A percentile compares a stretch with the other conserved stretches of the same genome.
phyloP scores from a whole-genome alignment of 2,329 filamentous ascomycete species.

The Pochonia chlamydosporia region DNA sequence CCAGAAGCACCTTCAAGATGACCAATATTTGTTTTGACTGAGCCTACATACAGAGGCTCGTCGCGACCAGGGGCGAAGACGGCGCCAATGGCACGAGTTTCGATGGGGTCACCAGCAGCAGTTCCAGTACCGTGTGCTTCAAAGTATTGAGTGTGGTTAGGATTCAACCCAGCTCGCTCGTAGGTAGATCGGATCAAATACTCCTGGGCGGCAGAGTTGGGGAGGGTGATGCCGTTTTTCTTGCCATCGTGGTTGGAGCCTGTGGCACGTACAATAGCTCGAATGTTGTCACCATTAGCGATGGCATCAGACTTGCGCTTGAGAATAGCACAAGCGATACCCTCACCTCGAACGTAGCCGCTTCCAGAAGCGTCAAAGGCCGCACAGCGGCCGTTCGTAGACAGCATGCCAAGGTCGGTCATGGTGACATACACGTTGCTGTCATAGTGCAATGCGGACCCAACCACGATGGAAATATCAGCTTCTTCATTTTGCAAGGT shows the following conservation, averaged over 20 bases:
- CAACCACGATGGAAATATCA: constrained; percentile 2
- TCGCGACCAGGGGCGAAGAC: constrained; percentile 15
- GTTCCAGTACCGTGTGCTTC: constrained; percentile 38
- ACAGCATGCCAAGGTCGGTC: constrained; percentile 7
- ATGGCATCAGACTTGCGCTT: constrained; percentile 38
- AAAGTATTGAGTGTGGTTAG: constrained; percentile 21
- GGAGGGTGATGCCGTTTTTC: constrained; percentile 1
- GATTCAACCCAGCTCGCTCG: constrained; percentile 14
- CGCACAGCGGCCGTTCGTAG: constrained; percentile 18
- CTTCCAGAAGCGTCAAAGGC: constrained; percentile 29
- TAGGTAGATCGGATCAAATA: constrained; percentile 4
- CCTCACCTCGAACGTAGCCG: constrained; percentile 41
- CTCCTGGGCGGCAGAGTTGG: constrained; percentile 11
- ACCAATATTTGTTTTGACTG: constrained; percentile 21
- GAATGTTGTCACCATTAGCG: constrained; percentile 31
- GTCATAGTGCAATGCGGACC: constrained; percentile 10
- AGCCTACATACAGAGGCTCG: constrained; percentile 19
- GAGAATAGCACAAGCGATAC: constrained; percentile 32
- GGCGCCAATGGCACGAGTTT: constrained; percentile 16
- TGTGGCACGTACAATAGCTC: constrained; percentile 8
- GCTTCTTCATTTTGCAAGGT: constrained; percentile 6
- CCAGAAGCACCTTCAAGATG: constrained; percentile 18
- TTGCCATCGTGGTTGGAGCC: background rate
- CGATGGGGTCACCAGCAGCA: constrained; percentile 22
- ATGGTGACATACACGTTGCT: background rate